These are phyloP conservation scores for Debaryomyces hansenii DNA, from an alignment of 805 yeast genomes.

Conservation along the genomic window DNA sequence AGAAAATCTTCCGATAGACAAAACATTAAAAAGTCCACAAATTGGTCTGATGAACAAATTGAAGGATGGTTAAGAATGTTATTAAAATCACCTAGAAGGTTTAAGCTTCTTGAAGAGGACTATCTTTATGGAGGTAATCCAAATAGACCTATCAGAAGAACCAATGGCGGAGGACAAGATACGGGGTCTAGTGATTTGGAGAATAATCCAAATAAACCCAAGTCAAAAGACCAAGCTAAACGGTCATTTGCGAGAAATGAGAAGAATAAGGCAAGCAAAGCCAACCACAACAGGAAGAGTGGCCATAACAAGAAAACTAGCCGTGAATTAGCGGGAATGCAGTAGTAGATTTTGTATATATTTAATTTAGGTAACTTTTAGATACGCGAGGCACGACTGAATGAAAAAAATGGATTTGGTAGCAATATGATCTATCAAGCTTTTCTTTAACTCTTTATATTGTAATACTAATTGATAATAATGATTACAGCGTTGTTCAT, in stretches of 20 bases:
- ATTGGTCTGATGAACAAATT: constrained; percentile 87
- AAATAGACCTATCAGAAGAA: constrained; percentile 3
- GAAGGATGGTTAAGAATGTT: constrained; percentile 92
- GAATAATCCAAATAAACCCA: not conserved
- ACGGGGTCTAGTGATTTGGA: not conserved
- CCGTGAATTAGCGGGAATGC: constrained; percentile 24
- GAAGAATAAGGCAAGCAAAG: constrained; percentile 54
- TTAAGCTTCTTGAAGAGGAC: constrained; percentile 60
- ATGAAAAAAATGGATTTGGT: not conserved
- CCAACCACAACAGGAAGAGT: constrained; percentile 65
- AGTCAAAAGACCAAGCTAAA: constrained; percentile 19
- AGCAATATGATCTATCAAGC: not conserved
- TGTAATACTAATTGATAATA: not conserved
- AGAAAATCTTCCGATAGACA: constrained; percentile 55
- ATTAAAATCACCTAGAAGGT: constrained; percentile 61
- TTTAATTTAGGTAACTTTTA: not conserved
- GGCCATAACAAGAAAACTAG: constrained; percentile 59
- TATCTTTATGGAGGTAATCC: constrained; percentile 40
- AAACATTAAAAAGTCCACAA: constrained; percentile 49
- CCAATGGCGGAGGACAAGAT: not conserved
- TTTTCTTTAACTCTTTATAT: not conserved
- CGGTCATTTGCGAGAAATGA: constrained; percentile 46
- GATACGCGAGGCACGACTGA: not conserved
- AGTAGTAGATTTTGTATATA: constrained; percentile 5
- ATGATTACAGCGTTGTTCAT: constrained; percentile 88